Base-by-base conservation (phyloP, 495 filamentous ascomycete genomes). In the Talaromyces trachyspermus region DNA sequence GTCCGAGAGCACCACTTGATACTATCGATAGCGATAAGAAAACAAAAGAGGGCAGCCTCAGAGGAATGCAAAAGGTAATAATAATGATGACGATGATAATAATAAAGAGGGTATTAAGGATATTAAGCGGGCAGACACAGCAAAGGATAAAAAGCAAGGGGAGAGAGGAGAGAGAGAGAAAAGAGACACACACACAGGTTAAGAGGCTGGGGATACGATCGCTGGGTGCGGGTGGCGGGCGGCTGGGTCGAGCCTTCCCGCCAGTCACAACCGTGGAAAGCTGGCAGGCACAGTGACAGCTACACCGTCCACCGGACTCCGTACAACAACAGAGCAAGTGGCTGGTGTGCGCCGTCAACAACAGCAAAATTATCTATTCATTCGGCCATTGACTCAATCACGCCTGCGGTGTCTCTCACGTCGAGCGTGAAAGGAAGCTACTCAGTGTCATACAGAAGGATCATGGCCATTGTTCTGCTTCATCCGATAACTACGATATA, bases 191-290 rank as follows among this genome's bases (percentile, higher is more conserved):
- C 18, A 19, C 9, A 20, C 9, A 14, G 7, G 22, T 7, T 9
- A 36, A 32, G 27, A 33, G 44, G 44, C 27, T 35, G 44, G 44
- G 27, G 30, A 44, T 32, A 20, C 19, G 42, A 29, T 44, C 42
- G 24, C 25, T 11, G 10, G 20, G 15, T 33, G 44, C 33, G 14
- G 44, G 44, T 25, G 44, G 17, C 30, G 30, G 44, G 44, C 44
- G 44, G 44, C 44, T 46, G 44, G 44, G 44, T 30, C 44, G 44
- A 46, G 25, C 44, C 44, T 46, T 46, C 44, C 44, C 44, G 29
- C 44, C 44, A 46, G 14, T 46, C 32, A 46, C 44, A 24, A 24
- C 14, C 14, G n/a, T 15, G n/a, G 33, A 2, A 3, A n/a, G n/a
- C n/a, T n/a, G n/a, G n/a, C n/a, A n/a, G n/a, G n/a, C n/a, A n/a